Base-by-base conservation (phyloP, 768 basidiomycete species). In the Rubroboletus pulcherrimus region DNA sequence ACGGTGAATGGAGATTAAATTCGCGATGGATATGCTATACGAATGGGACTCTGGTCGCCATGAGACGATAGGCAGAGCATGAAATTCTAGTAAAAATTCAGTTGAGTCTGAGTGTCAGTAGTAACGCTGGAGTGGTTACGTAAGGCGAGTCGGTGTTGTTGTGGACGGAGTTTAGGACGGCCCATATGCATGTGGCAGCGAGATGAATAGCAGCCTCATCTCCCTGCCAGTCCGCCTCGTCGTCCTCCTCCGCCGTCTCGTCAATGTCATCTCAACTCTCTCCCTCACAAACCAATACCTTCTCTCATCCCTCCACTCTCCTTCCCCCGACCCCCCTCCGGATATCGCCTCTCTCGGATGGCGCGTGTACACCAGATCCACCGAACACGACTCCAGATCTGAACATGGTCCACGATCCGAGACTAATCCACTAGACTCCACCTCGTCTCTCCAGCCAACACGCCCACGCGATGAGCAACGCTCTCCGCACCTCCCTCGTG, bases 261-360 rank as follows among this genome's bases (percentile, higher is more conserved):
- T 84, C 56, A 86, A 88, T 60, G 81, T 80, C 38, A 77, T 91
- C 41, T 87, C 87, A 0, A 76, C 84, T 0, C 70, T 89, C n/a
- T 86, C 87, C 0, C 80, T 90, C 29, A 83, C 88, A 4, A 81
- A 81, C 63, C 83, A 87, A 29, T 51, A 58, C 24, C 15, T 41
- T 7, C 31, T 21, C 21, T 30, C 37, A 4, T 49, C 35, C 26
- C 17, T 46, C 30, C 26, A 47, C 30, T 19, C 45, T 4, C 31
- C 35, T 2, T 29, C 15, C 17, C 14, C 33, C 21, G 48, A 37
- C 35, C 8, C 47, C 21, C 8, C 15, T n/a, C n/a, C 8, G 3
- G 19, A 31, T 34, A 21, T 47, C 31, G 31, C 21, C 46, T 15
- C 5, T 46, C 21, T 43, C 14, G 38, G 34, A 21, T 51, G 56